Conservation (phyloP, 371 early-diverging fungal species). For the Rhizopus delemar region DNA sequence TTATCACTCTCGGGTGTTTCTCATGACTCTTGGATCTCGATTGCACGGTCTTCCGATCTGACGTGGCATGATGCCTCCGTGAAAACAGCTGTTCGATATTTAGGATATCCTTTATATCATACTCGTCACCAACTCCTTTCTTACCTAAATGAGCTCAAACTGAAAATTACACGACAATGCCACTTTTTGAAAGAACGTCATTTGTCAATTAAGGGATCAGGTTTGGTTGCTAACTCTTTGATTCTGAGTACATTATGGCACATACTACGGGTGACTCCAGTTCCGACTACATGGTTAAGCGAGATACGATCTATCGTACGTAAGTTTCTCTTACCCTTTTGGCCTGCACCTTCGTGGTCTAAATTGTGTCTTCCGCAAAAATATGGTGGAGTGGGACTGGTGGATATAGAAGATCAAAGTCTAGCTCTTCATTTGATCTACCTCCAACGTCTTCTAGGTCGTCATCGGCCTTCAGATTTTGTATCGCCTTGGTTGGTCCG, state of each 20-base stretch:
- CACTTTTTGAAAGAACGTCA: not conserved
- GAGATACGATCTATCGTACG: not conserved
- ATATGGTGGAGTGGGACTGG: conserved; percentile 5
- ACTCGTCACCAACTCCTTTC: not conserved
- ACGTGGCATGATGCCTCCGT: not conserved
- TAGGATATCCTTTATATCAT: conserved; percentile 19
- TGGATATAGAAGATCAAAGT: not conserved
- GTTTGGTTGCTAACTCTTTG: conserved; percentile 16
- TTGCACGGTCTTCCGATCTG: not conserved
- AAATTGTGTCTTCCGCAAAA: not conserved
- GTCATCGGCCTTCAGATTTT: not conserved
- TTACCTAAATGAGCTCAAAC: not conserved
- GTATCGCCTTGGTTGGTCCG: conserved; percentile 5
- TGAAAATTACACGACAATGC: conserved; percentile 3
- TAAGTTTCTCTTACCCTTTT: not conserved
- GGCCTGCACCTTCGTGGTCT: conserved; percentile 2
- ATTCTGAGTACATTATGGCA: conserved; percentile 10
- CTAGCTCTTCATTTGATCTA: conserved; percentile 8
- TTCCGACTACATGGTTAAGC: not conserved
- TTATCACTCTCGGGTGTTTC: conserved; percentile 11
- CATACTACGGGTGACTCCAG: conserved; percentile 5
- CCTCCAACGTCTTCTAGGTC: not conserved
- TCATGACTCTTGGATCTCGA: not conserved
- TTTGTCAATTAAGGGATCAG: conserved; percentile 9
- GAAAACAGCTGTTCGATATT: not conserved